phyloP scores from a whole-genome alignment of 352 stramenopile species.

The Phytophthora cryptogea region DNA sequence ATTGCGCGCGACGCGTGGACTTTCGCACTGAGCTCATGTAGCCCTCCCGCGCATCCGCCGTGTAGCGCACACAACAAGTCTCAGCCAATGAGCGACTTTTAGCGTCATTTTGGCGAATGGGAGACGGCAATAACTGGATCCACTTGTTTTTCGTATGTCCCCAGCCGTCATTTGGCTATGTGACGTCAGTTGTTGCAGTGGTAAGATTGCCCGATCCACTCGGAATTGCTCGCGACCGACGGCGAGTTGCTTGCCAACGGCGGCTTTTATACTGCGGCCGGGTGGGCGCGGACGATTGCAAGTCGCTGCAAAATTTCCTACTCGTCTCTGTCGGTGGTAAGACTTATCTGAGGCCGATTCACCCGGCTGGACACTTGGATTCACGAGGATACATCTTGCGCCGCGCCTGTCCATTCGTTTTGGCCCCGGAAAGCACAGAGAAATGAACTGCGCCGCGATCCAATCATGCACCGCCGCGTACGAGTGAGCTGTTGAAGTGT shows the following conservation, averaged over 20 bases:
- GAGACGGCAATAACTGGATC: neutral
- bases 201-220: neutral
- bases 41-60: neutral
- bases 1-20: slow-evolving; percentile 32
- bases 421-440: slow-evolving; percentile 9
- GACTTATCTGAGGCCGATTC: slow-evolving; percentile 2
- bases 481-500: slow-evolving; percentile 22
- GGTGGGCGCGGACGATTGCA: neutral
- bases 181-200: slow-evolving; percentile 15
- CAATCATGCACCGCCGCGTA: slow-evolving; percentile 27
- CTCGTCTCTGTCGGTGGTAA: slow-evolving; percentile 1
- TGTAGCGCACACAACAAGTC: slow-evolving; percentile 4
- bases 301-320: neutral
- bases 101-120: slow-evolving; percentile 11
- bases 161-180: slow-evolving; percentile 8
- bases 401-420: slow-evolving; percentile 23
- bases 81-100: slow-evolving; percentile 11
- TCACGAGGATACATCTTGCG: slow-evolving; percentile 11
- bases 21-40: slow-evolving; percentile 35
- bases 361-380: slow-evolving; percentile 10
- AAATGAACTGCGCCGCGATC: slow-evolving; percentile 8
- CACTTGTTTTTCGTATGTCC: slow-evolving; percentile 12
- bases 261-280: slow-evolving; percentile 13
- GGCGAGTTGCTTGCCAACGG: neutral
- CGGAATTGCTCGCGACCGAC: slow-evolving; percentile 3